These are phyloP conservation scores for Melocanna baccifera DNA, from an alignment of 176 grass and related monocot species.

Conservation along the genomic window DNA sequence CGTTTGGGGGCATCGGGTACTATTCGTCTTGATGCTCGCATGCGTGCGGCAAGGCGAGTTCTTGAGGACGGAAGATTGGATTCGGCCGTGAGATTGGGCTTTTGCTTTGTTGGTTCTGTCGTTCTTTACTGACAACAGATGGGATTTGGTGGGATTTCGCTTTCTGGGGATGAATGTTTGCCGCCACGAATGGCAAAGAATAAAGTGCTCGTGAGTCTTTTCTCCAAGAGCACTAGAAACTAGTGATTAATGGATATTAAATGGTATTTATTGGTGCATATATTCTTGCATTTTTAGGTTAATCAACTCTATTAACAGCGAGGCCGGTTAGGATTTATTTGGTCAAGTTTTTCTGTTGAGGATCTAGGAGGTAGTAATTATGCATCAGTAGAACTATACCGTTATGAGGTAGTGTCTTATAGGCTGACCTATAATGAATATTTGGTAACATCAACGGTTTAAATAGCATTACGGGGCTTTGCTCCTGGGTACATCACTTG, in stretches of 20 bases:
- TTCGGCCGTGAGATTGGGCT: neutral
- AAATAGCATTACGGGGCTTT: neutral
- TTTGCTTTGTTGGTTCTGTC: neutral
- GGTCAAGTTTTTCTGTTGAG: neutral
- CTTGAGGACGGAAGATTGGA: neutral
- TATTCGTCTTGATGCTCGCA: neutral
- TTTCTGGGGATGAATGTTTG: conserved; percentile 21
- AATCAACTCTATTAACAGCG: neutral
- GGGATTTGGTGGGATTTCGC: conserved; percentile 34
- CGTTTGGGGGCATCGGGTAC: conserved; percentile 1
- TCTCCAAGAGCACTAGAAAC: conserved; percentile 16
- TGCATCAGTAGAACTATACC: neutral
- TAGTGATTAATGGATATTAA: neutral
- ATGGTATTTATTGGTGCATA: neutral
- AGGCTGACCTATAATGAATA: neutral
- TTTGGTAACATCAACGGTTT: neutral
- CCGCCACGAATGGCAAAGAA: conserved; percentile 34
- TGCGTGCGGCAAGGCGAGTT: neutral
- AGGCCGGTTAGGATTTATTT: neutral
- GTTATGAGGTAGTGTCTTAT: neutral
- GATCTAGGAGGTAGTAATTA: neutral
- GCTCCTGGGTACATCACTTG: neutral
- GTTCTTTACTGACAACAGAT: neutral
- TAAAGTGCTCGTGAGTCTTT: conserved; percentile 22
- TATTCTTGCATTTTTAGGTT: neutral